Evolutionary conservation across 2,329 filamentous ascomycete species (phyloP), one percentile per base, ranked within the genome.

Genomic region (Apiospora koreana): DNA sequence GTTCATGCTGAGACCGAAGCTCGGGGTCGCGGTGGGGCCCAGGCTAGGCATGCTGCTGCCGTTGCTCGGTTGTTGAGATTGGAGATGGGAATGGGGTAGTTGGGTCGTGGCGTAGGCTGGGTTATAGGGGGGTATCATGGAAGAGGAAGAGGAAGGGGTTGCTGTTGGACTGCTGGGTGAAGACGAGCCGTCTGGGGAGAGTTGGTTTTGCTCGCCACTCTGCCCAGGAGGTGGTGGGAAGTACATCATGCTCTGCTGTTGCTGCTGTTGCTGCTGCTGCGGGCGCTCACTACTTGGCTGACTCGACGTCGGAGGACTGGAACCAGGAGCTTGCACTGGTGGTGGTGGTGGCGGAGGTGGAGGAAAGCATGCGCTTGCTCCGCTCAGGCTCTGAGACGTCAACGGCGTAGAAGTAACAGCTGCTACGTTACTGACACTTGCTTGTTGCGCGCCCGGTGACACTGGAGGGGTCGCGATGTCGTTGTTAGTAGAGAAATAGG

Each of bases 1-100:
- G 25, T 25, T 66, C 28, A 38, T 38, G n/a, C 64, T 66, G 4
- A 66, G 64, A n/a, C 64, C 64, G 64, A 43, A 66, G n/a, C 64
- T 66, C 38, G 64, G 64, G 38, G 64, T 31, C 42, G 64, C 64
- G 6, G 64, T n/a, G 38, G 64, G 64, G n/a, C 64, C 64, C 2
- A 66, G 42, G 12, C 38, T 66, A 14, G 64, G 64, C 54, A 38
- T 66, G 21, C 54, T 10, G 18, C 18, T 4, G 1, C 31, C 21
- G 18, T 12, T 62, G 16, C 12, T 8, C 8, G n/a, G 31, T 18
- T 35, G 50, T 3, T 35, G 50, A 31, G 14, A 1, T 14, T 31
- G 48, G 25, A 31, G 18, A 23, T 62, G 18, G 18, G 54, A 8
- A 38, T 62, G 18, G 18, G 54, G 54, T 9, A 62, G 54, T n/a